Evolutionary conservation across 306 rosid genomes (phyloP), one percentile per base, ranked within the genome.

Genomic region (Cicer yamashitae): DNA sequence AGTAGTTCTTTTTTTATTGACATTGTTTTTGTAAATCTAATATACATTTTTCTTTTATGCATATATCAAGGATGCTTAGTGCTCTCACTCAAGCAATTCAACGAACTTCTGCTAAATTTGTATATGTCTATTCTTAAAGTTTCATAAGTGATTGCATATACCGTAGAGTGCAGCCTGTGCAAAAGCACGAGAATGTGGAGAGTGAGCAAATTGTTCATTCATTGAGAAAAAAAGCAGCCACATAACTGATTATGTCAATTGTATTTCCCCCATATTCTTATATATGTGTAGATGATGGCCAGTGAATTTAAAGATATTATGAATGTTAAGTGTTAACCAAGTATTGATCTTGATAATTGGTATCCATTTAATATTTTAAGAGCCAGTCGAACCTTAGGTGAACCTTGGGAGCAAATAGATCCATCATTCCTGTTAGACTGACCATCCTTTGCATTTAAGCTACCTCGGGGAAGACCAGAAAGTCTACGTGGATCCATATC

Each of bases 401-500:
- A 87, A 82, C 88, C 88, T 45, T 93, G 97, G 72, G 97, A 89
- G 75, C 88, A 89, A 67, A 91, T 85, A 71, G 97, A 88, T 68
- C 92, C 93, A 70, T 91, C 92, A 69, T 89, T 91, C 69, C 89
- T 83, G 56, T 81, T 77, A 41, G 84, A 72, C 54, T 86, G 96
- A 54, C 84, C 92, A 84, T 93, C 96, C 83, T 93, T 93, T 48
- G 89, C 71, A 83, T 69, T 88, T 75, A 86, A 83, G 77, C 82
- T 79, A 77, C 91, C 92, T 79, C 97, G 84, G 14, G 96, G 85
- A 34, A 91, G 73, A 68, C 89, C 92, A 82, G 89, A 63, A 86
- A 93, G 87, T 76, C 98, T 88, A 62, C 88, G 93, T 46, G 91
- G 88, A 85, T 93, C 97, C 92, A 91, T 84, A 76, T 93, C 97